Evolutionary conservation across 106 monocot species (phyloP), one percentile per base, ranked within the genome.

Genomic region (Vanilla planifolia): DNA sequence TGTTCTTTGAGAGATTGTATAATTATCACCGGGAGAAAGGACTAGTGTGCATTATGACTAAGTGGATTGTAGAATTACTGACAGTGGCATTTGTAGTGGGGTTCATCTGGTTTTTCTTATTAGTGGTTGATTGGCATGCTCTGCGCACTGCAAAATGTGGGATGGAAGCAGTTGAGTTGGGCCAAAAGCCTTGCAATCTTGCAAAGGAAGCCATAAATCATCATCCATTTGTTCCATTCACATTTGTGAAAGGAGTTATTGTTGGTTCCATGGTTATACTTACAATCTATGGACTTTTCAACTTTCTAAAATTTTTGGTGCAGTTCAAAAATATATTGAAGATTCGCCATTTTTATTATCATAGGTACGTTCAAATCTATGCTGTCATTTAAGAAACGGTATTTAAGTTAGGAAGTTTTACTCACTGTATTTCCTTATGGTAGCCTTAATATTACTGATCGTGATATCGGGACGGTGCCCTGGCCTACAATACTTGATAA

Each of bases 21-120:
- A 77, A 67, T 64, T 98, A 98, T 55, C 85, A 88, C 40, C 81
- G 88, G 29, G 84, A 85, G 35, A 98, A 98, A 71, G 98, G 92
- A 43, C 77, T 98, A 8, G 68, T 76, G 47, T 98, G 92, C 79
- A 98, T 98, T 41, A 64, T 82, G 48, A 75, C 68, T 43, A 88
- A 88, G 65, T 98, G 98, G 98, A 88, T 85, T 47, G 75, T 98
- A 15, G 98, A 92, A 52, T 74, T 98, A 16, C 50, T 92, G 6
- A 78, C 77, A 48, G 75, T 98, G 9, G 63, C 67, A 19, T 98
- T 98, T 61, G 77, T 85, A 25, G 51, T 85, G 30, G 68, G 60
- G 36, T 98, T 92, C 69, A 92, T 88, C 51, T 79, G 77, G 33
- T 88, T 98, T 72, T 79, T 92, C 75, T 74, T 98, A 48, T 68